Evolutionary conservation across 176 grass and related monocot genomes (phyloP), one percentile per base, ranked within the genome.

Genomic region (Oryza glaberrima): DNA sequence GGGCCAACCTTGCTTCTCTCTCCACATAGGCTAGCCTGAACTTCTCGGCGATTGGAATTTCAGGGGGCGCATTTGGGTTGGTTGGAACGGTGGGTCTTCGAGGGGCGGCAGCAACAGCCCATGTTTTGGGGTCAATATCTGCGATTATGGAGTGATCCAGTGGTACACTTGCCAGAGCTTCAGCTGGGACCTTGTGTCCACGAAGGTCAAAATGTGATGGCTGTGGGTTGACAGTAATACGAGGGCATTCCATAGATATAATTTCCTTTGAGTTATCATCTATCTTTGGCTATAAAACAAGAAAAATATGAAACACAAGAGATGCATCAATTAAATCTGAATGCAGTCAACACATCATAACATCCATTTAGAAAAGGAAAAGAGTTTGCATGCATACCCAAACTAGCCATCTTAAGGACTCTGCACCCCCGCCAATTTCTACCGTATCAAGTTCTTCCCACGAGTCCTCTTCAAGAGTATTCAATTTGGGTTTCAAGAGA

Each of bases 381-480:
- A 67, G 11, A 14, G 70, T 12, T 82, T 20, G 20, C 2, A 63
- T 65, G 58, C 86, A 77, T 95, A 98, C 96, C 93, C 96, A 98
- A 75, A 95, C 88, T 36, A 96, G 86, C 96, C 93, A 96, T 76
- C 85, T 85, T 65, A 98, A 85, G 47, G 93, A 98, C 17, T 83
- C 85, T 1, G 93, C 86, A 17, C 96, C 96, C 17, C 84, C 86
- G 52, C 89, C 91, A 58, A 98, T 92, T 70, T 91, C 88, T 28
- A 82, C 75, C 11, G 82, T 85, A 84, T 98, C 90, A 51, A 98
- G 90, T 63, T 98, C 96, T 81, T 98, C 96, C 96, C 96, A 98
- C 3, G 96, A 98, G 30, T 98, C 93, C 84, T 86, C 93, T 90
- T 98, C 93, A 70, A 94, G 85, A 40, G 81, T 52, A 71, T 95